Percentiles rank a stretch among this genome's conserved stretches.
Evolutionary conservation across 192 early-diverging fungal species (phyloP).

Genomic region (Coemansia biformis): DNA sequence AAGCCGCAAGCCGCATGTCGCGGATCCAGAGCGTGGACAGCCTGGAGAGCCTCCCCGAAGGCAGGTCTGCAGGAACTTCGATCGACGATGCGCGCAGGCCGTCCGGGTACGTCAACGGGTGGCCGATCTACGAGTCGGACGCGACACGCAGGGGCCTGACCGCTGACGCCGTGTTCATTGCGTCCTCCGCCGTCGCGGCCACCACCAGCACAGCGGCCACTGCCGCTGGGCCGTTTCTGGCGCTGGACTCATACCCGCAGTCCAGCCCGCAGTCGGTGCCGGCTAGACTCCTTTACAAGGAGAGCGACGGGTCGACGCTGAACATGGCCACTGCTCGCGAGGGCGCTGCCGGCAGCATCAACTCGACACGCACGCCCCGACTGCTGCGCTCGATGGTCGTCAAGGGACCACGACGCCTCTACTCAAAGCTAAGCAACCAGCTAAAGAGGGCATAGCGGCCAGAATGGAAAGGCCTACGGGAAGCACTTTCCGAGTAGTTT

Average conservation of each 20-base stretch:
- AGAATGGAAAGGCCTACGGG: too few relatives aligned
- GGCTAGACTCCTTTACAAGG: not conserved
- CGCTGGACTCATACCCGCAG: not conserved
- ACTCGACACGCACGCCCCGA: constrained; percentile 7
- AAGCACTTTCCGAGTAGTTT: too few relatives aligned
- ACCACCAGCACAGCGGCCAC: not conserved
- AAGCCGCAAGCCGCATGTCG: not conserved
- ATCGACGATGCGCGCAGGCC: constrained; percentile 9
- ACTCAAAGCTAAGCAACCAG: constrained; percentile 14
- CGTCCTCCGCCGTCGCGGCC: not conserved
- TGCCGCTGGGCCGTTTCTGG: too few relatives aligned
- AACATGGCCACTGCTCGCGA: too few relatives aligned
- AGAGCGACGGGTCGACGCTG: constrained; percentile 6
- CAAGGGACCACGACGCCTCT: constrained; percentile 28
- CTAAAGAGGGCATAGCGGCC: constrained; percentile 7
- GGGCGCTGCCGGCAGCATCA: not conserved
- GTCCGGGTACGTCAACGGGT: constrained; percentile 30
- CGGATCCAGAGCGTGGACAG: constrained; percentile 1
- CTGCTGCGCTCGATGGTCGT: constrained; percentile 12
- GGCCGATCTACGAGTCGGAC: constrained; percentile 27
- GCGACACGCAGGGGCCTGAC: not conserved
- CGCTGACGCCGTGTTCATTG: not conserved
- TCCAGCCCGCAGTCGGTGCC: constrained; percentile 1
- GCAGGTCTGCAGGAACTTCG: not conserved
- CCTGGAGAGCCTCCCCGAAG: not conserved